Percentiles rank a stretch among this genome's conserved stretches.
Conservation (phyloP, 2,329 filamentous ascomycete genomes). For the Apiospora arundinis region DNA sequence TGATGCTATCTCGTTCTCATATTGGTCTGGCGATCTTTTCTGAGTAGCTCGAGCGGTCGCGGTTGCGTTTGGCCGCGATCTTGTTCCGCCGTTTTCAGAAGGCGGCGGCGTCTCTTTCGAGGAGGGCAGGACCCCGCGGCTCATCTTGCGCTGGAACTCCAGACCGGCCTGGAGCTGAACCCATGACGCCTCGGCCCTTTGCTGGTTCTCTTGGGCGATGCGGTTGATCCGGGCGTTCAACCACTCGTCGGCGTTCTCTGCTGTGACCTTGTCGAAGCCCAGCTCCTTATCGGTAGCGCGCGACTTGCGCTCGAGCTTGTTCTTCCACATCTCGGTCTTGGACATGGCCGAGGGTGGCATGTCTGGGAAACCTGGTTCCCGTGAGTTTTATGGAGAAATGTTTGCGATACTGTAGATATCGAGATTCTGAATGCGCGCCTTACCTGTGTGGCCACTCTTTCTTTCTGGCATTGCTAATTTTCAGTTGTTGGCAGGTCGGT, state of each 20-base stretch:
- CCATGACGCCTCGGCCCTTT: not conserved
- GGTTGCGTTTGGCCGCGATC: not conserved
- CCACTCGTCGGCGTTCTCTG: not conserved
- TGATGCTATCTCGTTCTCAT: not conserved
- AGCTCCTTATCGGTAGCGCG: conserved; percentile 3
- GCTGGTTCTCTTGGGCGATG: not conserved
- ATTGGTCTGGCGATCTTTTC: not conserved
- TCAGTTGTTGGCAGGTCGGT: not conserved
- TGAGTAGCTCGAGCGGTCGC: not conserved
- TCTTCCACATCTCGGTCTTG: not conserved
- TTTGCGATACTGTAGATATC: not conserved
- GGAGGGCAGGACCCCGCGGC: conserved; percentile 7
- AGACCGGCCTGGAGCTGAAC: not conserved
- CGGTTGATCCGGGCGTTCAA: not conserved
- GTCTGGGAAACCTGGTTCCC: not conserved
- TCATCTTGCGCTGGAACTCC: conserved; percentile 9
- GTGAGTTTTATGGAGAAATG: not conserved
- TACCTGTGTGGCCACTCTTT: not conserved
- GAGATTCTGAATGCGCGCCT: not conserved
- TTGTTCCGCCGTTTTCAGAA: not conserved
- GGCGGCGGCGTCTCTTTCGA: not conserved
- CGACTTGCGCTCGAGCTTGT: conserved; percentile 11
- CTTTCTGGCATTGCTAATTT: not conserved
- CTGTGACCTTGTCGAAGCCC: not conserved
- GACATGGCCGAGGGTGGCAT: not conserved